Conservation (phyloP, 2,329 filamentous ascomycete species). For the Daldinia eschscholtzii region DNA sequence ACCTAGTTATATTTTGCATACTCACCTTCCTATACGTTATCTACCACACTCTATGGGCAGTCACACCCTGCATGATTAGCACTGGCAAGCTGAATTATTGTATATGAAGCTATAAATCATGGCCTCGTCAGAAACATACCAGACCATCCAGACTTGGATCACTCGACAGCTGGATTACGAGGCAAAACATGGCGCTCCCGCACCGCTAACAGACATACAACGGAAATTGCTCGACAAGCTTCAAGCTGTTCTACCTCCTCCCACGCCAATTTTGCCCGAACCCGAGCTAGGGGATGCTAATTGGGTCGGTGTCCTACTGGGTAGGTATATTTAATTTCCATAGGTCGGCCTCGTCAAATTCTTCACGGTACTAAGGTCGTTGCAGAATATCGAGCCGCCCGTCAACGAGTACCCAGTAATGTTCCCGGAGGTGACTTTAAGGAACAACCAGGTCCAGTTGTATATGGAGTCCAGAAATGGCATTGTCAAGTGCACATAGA, state of each 20-base stretch:
- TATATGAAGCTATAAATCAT: slow-evolving; percentile 12
- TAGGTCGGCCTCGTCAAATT: slow-evolving; percentile 32
- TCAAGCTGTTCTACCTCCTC: slow-evolving; percentile 45
- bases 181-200: slow-evolving; percentile 49
- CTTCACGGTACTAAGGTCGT: slow-evolving; percentile 47
- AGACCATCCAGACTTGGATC: slow-evolving; percentile 47
- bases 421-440: slow-evolving; percentile 40
- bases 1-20: not conserved
- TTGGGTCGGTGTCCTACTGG: slow-evolving; percentile 57
- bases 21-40: not conserved
- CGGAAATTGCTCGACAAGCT: slow-evolving; percentile 58
- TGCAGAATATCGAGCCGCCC: slow-evolving; percentile 51
- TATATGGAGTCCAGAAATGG: slow-evolving; percentile 44
- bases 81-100: not conserved
- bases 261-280: slow-evolving; percentile 35
- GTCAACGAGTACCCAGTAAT: slow-evolving; percentile 24
- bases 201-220: slow-evolving; percentile 56
- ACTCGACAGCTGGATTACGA: slow-evolving; percentile 55
- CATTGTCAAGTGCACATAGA: slow-evolving; percentile 46
- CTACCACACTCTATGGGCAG: not conserved
- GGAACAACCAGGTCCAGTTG: slow-evolving; percentile 28
- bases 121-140: slow-evolving; percentile 43
- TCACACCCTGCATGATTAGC: not conserved
- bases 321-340: slow-evolving; percentile 52
- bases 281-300: slow-evolving; percentile 51